Base-by-base conservation (phyloP, 805 yeast species). In the Zygosaccharomyces pseudorouxii region DNA sequence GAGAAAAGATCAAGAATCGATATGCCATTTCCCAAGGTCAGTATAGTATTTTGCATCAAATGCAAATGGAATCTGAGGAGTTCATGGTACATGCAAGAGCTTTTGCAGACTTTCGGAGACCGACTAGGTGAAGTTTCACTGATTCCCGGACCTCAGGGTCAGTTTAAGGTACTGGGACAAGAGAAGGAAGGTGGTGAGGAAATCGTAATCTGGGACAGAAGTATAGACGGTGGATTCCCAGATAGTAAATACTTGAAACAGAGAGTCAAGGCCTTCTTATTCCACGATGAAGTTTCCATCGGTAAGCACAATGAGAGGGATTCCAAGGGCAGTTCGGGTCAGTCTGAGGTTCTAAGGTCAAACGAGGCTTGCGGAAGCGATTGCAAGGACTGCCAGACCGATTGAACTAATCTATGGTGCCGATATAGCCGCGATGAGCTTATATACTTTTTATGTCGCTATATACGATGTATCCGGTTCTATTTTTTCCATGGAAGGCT, bases 11-110 rank as follows among this genome's bases (percentile, higher is more conserved):
- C 33, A 20, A 14, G 11, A 29, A n/a, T 10, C 28, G 33, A n/a
- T 4, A 57, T 59, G 63, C 57, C 62, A 27, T 80, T 73, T 50
- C 93, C 95, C 2, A 71, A 80, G 38, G 77, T 89, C 2, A 69
- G 79, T 4, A 87, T 89, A 37, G 75, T 78, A 55, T 89, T 83
- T 67, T 89, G 97, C 62, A 84, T 85, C 33, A 79, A 77, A 60
- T 89, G 97, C 71, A 84, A 85, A 59, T 89, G 97, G 97, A 85
- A 86, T 57, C 76, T 87, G 41, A 71, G 97, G 10, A 95, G 96
- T 1, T 76, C 87, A 0, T 89, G 96, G 96, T 87, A 87, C 56
- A 71, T 81, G 28, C 96, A 86, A 62, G 97, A 89, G 65, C 70
- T 89, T 1, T 68, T 89, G n/a, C 88, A 85, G 59, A 89, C 97